Conservation (phyloP, 768 basidiomycete genomes). For the Serendipita indica region DNA sequence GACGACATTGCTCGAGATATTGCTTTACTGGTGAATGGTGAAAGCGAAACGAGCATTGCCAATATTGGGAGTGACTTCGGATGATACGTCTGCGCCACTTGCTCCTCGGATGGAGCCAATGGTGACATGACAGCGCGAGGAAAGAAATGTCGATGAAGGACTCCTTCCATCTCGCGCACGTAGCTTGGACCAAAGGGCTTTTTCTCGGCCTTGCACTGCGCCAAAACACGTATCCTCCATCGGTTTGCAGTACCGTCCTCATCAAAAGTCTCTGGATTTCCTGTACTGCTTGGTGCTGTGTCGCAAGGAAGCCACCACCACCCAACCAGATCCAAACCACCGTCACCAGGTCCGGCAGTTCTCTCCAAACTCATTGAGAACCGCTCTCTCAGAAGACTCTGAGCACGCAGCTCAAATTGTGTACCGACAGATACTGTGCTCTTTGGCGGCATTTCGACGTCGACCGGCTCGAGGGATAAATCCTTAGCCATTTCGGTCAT, state of each 20-base stretch:
- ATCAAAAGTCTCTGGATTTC: background rate
- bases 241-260: background rate
- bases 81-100: constrained; percentile 9
- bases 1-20: constrained; percentile 59
- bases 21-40: constrained; percentile 59
- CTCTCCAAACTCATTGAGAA: background rate
- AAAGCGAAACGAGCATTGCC: constrained; percentile 70
- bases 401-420: background rate
- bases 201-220: constrained; percentile 85
- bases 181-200: constrained; percentile 64
- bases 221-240: constrained; percentile 52
- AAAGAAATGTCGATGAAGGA: constrained; percentile 33
- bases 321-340: constrained; percentile 75
- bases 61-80: constrained; percentile 28
- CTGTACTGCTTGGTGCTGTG: no score
- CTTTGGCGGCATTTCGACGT: background rate
- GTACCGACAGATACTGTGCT: background rate
- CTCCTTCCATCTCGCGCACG: constrained; percentile 87
- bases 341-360: constrained; percentile 30
- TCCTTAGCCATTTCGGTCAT: background rate
- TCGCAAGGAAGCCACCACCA: constrained; percentile 95
- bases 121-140: background rate
- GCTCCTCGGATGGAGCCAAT: constrained; percentile 9
- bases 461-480: background rate
- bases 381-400: background rate